These are phyloP conservation scores for Limonium bicolor DNA, from an alignment of 148 eudicot species.

Conservation along the genomic window DNA sequence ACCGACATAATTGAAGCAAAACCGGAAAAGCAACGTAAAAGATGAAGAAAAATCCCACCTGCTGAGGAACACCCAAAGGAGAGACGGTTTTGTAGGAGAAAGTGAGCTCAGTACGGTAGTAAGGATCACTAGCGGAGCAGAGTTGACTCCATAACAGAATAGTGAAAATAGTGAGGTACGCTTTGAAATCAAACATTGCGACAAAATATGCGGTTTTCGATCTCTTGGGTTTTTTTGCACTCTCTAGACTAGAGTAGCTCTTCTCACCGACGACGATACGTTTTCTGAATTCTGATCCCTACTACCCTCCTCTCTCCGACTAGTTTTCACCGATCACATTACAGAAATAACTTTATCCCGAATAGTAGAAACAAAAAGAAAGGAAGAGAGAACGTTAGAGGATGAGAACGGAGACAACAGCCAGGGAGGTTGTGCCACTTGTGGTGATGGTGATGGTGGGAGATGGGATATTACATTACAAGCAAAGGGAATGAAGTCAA, in stretches of 20 bases:
- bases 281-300: background rate
- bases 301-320: background rate
- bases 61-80: constrained; percentile 49
- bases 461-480: background rate
- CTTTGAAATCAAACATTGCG: background rate
- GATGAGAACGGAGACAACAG: background rate
- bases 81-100: constrained; percentile 35
- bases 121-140: constrained; percentile 6
- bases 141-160: constrained; percentile 2
- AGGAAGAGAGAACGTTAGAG: no score
- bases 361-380: background rate
- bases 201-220: background rate
- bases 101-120: constrained; percentile 1
- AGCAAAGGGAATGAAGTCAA: background rate
- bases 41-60: constrained; percentile 14
- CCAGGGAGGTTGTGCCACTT: background rate
- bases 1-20: no score
- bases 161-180: background rate
- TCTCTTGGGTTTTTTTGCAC: background rate
- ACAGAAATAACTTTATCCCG: background rate
- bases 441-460: background rate
- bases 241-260: background rate
- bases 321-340: background rate
- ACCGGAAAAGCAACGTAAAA: background rate
- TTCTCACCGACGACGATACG: background rate